These are phyloP conservation scores for Phytopythium litorale DNA, from an alignment of 352 stramenopile species.

Conservation along the genomic window DNA sequence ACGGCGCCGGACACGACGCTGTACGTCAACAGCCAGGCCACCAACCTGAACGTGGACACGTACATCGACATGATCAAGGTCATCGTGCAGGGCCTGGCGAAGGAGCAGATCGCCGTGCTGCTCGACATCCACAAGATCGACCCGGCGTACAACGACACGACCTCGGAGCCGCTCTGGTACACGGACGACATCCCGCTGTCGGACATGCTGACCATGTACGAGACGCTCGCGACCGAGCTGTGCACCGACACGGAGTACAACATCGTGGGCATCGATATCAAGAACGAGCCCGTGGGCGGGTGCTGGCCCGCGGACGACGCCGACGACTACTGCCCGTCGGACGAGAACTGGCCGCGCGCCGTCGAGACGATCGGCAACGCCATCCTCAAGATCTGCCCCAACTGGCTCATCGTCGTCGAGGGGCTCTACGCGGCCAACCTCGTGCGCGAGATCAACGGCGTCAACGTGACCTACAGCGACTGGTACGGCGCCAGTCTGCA, in stretches of 20 bases:
- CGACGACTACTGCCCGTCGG: constrained; percentile 46
- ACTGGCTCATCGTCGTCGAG: constrained; percentile 77
- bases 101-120: constrained; percentile 76
- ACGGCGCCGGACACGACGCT: constrained; percentile 51
- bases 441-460: constrained; percentile 42
- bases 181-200: constrained; percentile 45
- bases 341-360: constrained; percentile 68
- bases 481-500: constrained; percentile 83
- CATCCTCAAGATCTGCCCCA: constrained; percentile 66
- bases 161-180: constrained; percentile 76
- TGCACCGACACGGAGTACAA: constrained; percentile 83
- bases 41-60: constrained; percentile 58
- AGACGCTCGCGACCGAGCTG: constrained; percentile 59
- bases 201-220: constrained; percentile 64
- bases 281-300: constrained; percentile 72
- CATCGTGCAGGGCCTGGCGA: constrained; percentile 74
- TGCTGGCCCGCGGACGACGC: constrained; percentile 64
- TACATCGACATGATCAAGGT: constrained; percentile 87
- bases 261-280: constrained; percentile 80
- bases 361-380: constrained; percentile 58
- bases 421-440: constrained; percentile 48
- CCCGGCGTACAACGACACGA: constrained; percentile 60
- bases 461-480: constrained; percentile 72
- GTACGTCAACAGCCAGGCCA: constrained; percentile 59
- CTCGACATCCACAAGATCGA: constrained; percentile 86